Base-by-base conservation (phyloP, 768 basidiomycete genomes). In the Amanita brunnescens region DNA sequence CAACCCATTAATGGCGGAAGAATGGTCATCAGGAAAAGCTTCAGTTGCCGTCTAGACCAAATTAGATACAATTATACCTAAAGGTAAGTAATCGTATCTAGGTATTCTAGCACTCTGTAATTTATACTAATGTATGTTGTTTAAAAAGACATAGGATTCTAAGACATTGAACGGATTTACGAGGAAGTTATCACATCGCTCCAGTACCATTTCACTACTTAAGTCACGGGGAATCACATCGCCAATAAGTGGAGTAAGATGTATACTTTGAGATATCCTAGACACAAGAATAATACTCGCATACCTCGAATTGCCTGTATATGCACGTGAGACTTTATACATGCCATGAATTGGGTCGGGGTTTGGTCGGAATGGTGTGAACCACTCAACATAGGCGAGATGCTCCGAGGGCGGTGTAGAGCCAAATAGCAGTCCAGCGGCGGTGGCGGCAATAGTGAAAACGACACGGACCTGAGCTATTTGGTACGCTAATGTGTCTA, bases 331-430 rank as follows among this genome's bases (percentile, higher is more conserved):
- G 14, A 41, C 40, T n/a, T 43, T 33, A 20, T 32, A 47, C 21
- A 47, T 6, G 13, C 46, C 46, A 21, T 12, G 13, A 33, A 34
- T 38, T 12, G 29, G 46, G 3, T 47, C 46, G 2, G 46, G 46
- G 6, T 34, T 5, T 2, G 20, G 2, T 26, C 13, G 44, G 14
- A 46, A 46, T 18, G 2, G 3, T 14, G 44, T 26, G 29, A 34
- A 34, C 35, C 32, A 39, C 18, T 48, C 47, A 16, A 48, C 47
- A 37, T 48, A 48, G 21, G 47, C 47, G 1, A 48, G n/a, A n/a
- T 48, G 18, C n/a, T 33, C 20, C 4, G 33, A 30, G 8, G n/a
- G 33, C 12, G 10, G 24, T 5, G 1, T n/a, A 29, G 3, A 7
- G 7, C 40, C 40, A 14, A 32, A 29, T 29, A 29, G 2, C 5